phyloP scores from a whole-genome alignment of 2,329 filamentous ascomycete genomes.

The Allantophomopsis lycopodina region DNA sequence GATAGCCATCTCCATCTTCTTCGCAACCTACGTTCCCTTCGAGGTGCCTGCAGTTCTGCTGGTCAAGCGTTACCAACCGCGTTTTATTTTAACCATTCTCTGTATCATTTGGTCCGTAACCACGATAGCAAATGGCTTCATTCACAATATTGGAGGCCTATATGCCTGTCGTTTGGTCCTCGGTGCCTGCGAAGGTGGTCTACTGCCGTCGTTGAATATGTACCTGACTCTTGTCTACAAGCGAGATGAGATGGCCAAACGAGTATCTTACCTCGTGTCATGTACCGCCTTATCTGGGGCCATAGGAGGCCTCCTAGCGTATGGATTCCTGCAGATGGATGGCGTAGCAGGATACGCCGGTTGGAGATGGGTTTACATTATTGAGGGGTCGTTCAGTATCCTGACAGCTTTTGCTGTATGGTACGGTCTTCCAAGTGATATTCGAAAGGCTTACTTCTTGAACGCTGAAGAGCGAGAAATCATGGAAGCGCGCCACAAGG shows the following conservation, averaged over 20 bases:
- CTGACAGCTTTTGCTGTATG: constrained; percentile 37
- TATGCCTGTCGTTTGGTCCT: constrained; percentile 40
- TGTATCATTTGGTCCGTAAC: constrained; percentile 31
- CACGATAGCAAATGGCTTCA: constrained; percentile 36
- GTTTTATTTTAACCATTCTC: constrained; percentile 22
- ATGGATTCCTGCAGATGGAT: constrained; percentile 49
- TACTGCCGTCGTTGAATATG: constrained; percentile 41
- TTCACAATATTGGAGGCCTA: constrained; percentile 35
- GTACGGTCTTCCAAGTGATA: constrained; percentile 43
- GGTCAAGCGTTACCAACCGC: constrained; percentile 29
- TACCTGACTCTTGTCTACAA: constrained; percentile 54
- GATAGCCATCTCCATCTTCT: constrained; percentile 28
- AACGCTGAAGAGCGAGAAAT: constrained; percentile 32
- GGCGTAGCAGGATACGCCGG: constrained; percentile 40
- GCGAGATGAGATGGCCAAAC: constrained; percentile 43
- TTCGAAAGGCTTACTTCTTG: constrained; percentile 44
- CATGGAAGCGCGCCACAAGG: constrained; percentile 28
- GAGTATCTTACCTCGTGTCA: constrained; percentile 49
- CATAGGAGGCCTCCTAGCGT: constrained; percentile 50
- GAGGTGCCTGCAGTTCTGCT: constrained; percentile 30
- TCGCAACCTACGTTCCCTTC: constrained; percentile 33
- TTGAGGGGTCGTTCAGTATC: constrained; percentile 41
- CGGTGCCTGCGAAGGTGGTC: constrained; percentile 41
- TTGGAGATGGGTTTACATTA: constrained; percentile 48
- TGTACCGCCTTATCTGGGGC: constrained; percentile 47